These are phyloP conservation scores for Nicotiana obtusifolia DNA, from an alignment of 257 asterid species.

Conservation along the genomic window DNA sequence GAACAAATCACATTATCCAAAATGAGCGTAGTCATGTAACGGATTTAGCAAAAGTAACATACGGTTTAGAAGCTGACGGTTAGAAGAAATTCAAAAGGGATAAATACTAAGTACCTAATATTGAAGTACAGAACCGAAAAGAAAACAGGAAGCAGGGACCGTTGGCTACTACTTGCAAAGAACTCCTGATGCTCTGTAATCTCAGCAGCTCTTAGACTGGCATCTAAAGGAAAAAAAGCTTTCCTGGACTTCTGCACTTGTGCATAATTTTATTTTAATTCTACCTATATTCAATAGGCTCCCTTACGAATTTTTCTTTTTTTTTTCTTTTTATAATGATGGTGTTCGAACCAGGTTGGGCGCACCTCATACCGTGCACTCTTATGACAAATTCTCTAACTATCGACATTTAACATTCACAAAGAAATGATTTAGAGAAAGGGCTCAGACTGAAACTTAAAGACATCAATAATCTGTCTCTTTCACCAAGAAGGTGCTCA, in stretches of 20 bases:
- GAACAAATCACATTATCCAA: not conserved
- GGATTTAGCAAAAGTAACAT: not conserved
- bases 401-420: not conserved
- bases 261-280: not conserved
- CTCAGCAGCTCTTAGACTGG: not conserved
- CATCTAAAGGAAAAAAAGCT: not conserved
- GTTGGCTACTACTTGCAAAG: not conserved
- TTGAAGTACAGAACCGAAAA: not conserved
- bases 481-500: not conserved
- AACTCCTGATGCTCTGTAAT: not conserved
- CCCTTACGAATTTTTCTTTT: too few relatives aligned
- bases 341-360: too few relatives aligned
- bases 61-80: not conserved
- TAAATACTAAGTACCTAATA: not conserved
- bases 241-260: not conserved
- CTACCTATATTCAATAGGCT: not conserved
- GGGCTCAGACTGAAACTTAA: not conserved
- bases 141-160: not conserved
- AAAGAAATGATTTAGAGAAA: not conserved
- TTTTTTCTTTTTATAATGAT: too few relatives aligned
- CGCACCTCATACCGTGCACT: not conserved
- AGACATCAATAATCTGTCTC: not conserved
- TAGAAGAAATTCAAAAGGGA: not conserved
- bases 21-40: not conserved
- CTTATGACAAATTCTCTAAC: not conserved